Base-by-base conservation (phyloP, 2,329 filamentous ascomycete species). In the Fusarium odoratissimum region DNA sequence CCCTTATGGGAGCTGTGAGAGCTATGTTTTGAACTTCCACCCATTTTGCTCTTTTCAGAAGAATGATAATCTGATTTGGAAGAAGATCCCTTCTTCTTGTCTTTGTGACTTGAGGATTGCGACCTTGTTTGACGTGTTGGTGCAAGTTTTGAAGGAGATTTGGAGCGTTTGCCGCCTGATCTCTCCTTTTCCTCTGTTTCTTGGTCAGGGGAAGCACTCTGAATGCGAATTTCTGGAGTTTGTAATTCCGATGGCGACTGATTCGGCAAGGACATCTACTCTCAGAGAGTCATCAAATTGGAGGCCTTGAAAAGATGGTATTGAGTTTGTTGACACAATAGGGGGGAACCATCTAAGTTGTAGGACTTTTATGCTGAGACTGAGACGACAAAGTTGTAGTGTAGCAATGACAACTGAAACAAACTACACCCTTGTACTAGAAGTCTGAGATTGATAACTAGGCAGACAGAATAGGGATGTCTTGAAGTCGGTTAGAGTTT, bases 1-100 rank as follows among this genome's bases (percentile, higher is more conserved):
- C 77, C 78, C 64, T 77, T 82, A 64, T 64, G 77, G 21, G 75
- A 74, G 56, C 71, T 77, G 21, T 61, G 64, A n/a, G 64, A 67
- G 37, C 71, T 59, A 25, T 76, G 69, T 64, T 66, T 75, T 28
- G 74, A 75, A 62, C 71, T 77, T 61, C 69, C 64, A 16, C 71
- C 58, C 78, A 79, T 79, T 28, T 55, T 73, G 52, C 31, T 62
- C 28, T 57, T 64, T 13, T 58, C 60, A 40, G 70, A 45, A 12
- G 62, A 49, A 19, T 67, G 55, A n/a, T 58, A 49, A 12, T 64
- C 49, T 17, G 62, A 48, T 45, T 61, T 59, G 12, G 56, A 62
- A 46, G 60, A 52, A 35, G 67, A 69, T 19, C 55, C 69, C 41
- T 76, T 77, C 41, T 67, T 71, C 35, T 69, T 68, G 28, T 73